Percentiles rank a stretch among this genome's conserved stretches.
Evolutionary conservation across 352 stramenopile genomes (phyloP).

Genomic region (Phytophthora hibernalis): DNA sequence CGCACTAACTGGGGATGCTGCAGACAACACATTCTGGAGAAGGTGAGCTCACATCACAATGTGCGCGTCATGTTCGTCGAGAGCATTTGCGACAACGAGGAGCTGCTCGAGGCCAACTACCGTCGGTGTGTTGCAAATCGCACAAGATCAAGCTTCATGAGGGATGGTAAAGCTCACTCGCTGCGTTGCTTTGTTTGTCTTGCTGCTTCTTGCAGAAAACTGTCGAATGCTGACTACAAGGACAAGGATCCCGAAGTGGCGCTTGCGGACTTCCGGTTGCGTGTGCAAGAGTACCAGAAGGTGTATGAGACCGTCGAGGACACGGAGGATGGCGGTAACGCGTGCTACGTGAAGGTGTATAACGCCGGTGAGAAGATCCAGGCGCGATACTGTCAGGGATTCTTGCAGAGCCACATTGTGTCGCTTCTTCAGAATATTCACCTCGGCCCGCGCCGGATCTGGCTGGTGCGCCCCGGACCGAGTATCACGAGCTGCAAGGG

Average conservation of each 20-base stretch:
- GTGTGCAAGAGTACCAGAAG: slow-evolving; percentile 94
- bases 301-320: slow-evolving; percentile 94
- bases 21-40: slow-evolving; percentile 68
- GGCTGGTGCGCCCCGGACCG: slow-evolving; percentile 88
- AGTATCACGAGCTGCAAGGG: slow-evolving; percentile 80
- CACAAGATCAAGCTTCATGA: slow-evolving; percentile 11
- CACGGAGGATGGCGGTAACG: slow-evolving; percentile 71
- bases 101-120: slow-evolving; percentile 94
- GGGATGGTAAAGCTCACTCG: slow-evolving; percentile 27
- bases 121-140: slow-evolving; percentile 54
- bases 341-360: slow-evolving; percentile 94
- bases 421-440: slow-evolving; percentile 94
- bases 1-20: slow-evolving; percentile 4
- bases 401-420: slow-evolving; percentile 88
- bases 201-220: slow-evolving; percentile 53
- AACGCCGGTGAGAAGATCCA: slow-evolving; percentile 94
- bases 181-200: slow-evolving; percentile 27
- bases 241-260: slow-evolving; percentile 85
- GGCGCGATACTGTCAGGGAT: slow-evolving; percentile 85
- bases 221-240: slow-evolving; percentile 92
- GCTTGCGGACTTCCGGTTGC: slow-evolving; percentile 88
- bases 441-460: slow-evolving; percentile 89
- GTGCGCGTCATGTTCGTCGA: slow-evolving; percentile 95
- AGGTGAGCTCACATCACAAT: slow-evolving; percentile 67
- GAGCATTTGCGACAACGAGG: slow-evolving; percentile 94